Evolutionary conservation across 371 early-diverging fungal genomes (phyloP), one percentile per base, ranked within the genome.

Genomic region (Syncephalastrum contaminatum): DNA sequence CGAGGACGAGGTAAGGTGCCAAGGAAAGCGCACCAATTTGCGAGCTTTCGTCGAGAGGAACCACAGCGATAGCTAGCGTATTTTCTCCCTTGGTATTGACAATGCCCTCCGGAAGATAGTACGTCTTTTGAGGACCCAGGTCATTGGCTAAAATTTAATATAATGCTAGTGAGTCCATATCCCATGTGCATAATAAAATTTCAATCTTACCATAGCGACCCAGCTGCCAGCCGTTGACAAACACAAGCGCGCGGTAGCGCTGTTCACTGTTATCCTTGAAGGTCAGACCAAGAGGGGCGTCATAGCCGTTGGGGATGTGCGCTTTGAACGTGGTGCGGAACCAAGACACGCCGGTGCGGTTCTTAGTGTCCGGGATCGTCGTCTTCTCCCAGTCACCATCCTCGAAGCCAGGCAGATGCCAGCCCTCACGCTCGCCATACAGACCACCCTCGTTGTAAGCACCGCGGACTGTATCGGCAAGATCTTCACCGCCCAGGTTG

Each of bases 141-240:
- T 58, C 63, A 46, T 63, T 63, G 45, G 55, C 63, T 60, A 36
- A 19, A 24, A 30, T 30, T 10, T 30, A 5, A 25, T 5, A 25
- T 25, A 7, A 0, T 25, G 25, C 25, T 5, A 3, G 7, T 30
- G 10, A 30, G 36, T 30, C 36, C 7, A 3, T 30, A 6, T 5
- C 8, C 0, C 36, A 30, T 30, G 7, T 30, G 36, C 36, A 30
- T 30, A 5, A 30, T 30, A 30, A 30, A 30, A 8, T 30, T 2
- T 10, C 3, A 10, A 10, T 30, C 10, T 42, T 27, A 53, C 62
- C 62, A 42, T 63, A 63, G 18, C 57, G 56, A 15, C 66, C 66
- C 16, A 65, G 45, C 30, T 65, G 61, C 66, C 66, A 66, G 4
- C 66, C 66, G 40, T 66, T 66, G 36, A 66, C 49, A 48, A 48